Base-by-base conservation (phyloP, 495 filamentous ascomycete species). In the Tuber magnatum region DNA sequence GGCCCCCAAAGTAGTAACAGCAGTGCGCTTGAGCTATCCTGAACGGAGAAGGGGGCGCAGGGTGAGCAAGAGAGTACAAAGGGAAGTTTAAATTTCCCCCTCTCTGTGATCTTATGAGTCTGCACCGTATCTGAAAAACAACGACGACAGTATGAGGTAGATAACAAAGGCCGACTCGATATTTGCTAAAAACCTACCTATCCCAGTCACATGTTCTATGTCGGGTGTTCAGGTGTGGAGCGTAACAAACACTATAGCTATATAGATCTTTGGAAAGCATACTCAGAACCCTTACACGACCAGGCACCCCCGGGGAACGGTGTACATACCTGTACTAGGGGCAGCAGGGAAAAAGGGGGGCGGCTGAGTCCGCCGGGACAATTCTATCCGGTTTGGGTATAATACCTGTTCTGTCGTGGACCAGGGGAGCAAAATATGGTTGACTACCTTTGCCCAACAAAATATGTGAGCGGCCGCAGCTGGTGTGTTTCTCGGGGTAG, bases 261-360 rank as follows among this genome's bases (percentile, higher is more conserved):
- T n/a, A n/a, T n/a, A n/a, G n/a, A n/a, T n/a, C n/a, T n/a, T n/a
- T n/a, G n/a, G n/a, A n/a, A n/a, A n/a, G n/a, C n/a, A n/a, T n/a
- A n/a, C 97, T 82, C 86, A 93, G 76, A 89, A 91, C 86, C 95
- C 95, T 0, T 82, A 77, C 71, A 78, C 80, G 74, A 80, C 80
- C 41, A 76, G 78, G 48, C 35, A 46, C 42, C 22, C 7, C 61
- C 68, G 35, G 44, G 51, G 88, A 89, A 43, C 90, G 92, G n/a
- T 99, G 95, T 87, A 94, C 92, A 75, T 97, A 92, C 80, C 90
- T 88, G 10, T 85, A 85, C 24, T 99, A 95, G 83, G 89, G 92
- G n/a, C 40, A 84, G 84, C 44, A 86, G 84, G 85, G 83, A 38
- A 10, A n/a, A n/a, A 5, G 7, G 8, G 1, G 24, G 3, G 7